These are phyloP conservation scores for Trichoderma sp. DNA, from an alignment of 2,329 filamentous ascomycete genomes.

Conservation along the genomic window DNA sequence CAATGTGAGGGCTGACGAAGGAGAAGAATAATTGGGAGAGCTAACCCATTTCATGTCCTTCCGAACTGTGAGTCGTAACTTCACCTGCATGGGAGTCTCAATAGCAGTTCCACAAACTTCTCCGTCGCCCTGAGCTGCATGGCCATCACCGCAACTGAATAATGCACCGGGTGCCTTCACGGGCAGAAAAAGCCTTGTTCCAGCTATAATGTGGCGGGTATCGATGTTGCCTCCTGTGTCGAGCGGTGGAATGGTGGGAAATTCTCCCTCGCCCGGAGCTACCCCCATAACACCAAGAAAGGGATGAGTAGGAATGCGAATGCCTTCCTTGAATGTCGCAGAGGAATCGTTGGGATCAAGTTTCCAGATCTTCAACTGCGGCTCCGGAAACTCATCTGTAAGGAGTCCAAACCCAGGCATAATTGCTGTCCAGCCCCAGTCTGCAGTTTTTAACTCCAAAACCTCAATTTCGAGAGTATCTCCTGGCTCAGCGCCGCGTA, in stretches of 20 bases:
- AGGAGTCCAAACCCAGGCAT: constrained; percentile 1
- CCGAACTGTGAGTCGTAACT: neutral
- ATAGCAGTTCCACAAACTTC: constrained; percentile 8
- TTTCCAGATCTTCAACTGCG: neutral
- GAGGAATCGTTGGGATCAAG: neutral
- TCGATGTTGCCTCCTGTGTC: constrained; percentile 8
- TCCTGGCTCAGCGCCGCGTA: neutral
- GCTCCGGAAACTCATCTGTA: neutral
- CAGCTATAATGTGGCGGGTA: constrained; percentile 1
- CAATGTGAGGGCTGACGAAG: neutral
- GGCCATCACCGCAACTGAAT: constrained; percentile 5
- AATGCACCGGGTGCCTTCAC: neutral
- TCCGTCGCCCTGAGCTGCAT: constrained; percentile 7
- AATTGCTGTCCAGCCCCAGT: constrained; percentile 8
- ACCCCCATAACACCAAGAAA: constrained; percentile 11
- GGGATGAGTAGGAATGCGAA: constrained; percentile 3
- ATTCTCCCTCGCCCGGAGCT: neutral
- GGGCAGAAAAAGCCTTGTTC: neutral
- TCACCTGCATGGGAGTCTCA: constrained; percentile 11
- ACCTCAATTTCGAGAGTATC: constrained; percentile 3
- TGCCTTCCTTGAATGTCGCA: constrained; percentile 3
- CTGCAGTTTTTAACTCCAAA: neutral
- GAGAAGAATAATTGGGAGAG: neutral
- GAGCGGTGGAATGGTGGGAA: constrained; percentile 1
- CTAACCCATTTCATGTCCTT: constrained; percentile 3